Evolutionary conservation across 2,329 filamentous ascomycete species (phyloP), one percentile per base, ranked within the genome.

Genomic region (Byssoonygena ceratinophila): DNA sequence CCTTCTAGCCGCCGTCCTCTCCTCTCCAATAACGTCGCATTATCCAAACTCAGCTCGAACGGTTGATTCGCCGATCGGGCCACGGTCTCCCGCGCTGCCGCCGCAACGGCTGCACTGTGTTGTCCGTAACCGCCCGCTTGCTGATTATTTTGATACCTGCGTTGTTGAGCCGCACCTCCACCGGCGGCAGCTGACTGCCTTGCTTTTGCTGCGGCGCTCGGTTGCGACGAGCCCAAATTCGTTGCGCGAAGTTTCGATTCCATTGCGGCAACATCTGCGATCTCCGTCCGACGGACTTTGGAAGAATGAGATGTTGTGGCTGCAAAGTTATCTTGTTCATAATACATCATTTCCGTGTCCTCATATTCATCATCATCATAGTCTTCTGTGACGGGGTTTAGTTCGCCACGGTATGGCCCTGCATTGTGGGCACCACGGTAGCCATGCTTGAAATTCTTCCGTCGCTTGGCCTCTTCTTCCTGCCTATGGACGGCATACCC

Each of bases 401-500:
- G 74, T 7, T 75, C 76, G 59, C 76, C 82, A 29, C 64, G 63
- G 57, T 94, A 79, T 5, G 80, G 80, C 22, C 80, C 80, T 14
- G 46, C 46, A 16, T 29, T n/a, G 36, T 49, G 40, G 5, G 71
- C 58, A 56, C 82, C 71, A 63, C 83, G 67, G 73, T 84, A 75
- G 61, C 85, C 79, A 75, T 90, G 76, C 71, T 80, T 74, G 60
- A 90, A 79, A 64, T 94, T 87, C 69, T 94, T 94, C 58, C 88
- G 81, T 51, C 89, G 83, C 73, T 96, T 97, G 62, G 82, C 84
- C 69, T 97, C 92, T 66, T 98, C 92, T 69, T 97, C 92, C 68
- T 97, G 89, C 44, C 92, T 78, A 66, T 97, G 92, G 7, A 98
- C 92, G 7, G 92, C 91, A 63, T 98, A 98, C n/a, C 88, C 85